Conservation (phyloP, 352 stramenopile genomes). For the Pythium monospermum region DNA sequence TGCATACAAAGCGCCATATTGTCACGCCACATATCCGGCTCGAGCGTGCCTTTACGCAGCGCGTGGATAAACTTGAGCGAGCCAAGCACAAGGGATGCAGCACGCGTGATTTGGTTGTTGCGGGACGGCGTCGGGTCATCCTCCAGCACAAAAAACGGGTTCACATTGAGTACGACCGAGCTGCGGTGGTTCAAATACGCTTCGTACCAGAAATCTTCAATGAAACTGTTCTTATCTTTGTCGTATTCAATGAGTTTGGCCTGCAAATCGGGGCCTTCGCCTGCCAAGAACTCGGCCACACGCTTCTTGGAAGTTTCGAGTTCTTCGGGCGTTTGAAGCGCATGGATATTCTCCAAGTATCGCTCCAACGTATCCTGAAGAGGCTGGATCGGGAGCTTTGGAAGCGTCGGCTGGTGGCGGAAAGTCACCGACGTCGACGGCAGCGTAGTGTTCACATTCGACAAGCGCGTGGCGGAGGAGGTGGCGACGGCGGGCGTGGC, state of each 20-base stretch:
- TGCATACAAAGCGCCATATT: conserved; percentile 93
- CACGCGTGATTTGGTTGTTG: conserved; percentile 88
- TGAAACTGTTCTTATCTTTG: conserved; percentile 73
- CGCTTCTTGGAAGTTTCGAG: conserved; percentile 37
- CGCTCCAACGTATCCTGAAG: conserved; percentile 74
- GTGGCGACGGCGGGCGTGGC: conserved; percentile 1
- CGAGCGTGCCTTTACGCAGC: conserved; percentile 85
- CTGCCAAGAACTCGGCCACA: conserved; percentile 55
- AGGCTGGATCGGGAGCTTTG: conserved; percentile 82
- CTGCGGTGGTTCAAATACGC: conserved; percentile 91
- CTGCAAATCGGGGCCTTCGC: conserved; percentile 72
- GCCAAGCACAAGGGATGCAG: conserved; percentile 87
- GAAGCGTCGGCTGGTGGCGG: conserved; percentile 60
- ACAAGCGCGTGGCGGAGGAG: neutral
- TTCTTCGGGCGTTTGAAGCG: conserved; percentile 74
- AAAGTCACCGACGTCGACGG: conserved; percentile 47
- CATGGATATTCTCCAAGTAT: conserved; percentile 70
- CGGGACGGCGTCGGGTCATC: conserved; percentile 82
- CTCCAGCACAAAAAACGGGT: conserved; percentile 95
- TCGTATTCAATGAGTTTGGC: conserved; percentile 65
- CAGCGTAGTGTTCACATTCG: conserved; percentile 1
- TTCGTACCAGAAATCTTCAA: conserved; percentile 96
- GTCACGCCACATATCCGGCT: conserved; percentile 87
- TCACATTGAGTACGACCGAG: conserved; percentile 94
- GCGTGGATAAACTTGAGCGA: conserved; percentile 91